Percentiles rank a stretch among this genome's conserved stretches.
phyloP scores from a whole-genome alignment of 345 rosid species.

The Citrus reticulata region DNA sequence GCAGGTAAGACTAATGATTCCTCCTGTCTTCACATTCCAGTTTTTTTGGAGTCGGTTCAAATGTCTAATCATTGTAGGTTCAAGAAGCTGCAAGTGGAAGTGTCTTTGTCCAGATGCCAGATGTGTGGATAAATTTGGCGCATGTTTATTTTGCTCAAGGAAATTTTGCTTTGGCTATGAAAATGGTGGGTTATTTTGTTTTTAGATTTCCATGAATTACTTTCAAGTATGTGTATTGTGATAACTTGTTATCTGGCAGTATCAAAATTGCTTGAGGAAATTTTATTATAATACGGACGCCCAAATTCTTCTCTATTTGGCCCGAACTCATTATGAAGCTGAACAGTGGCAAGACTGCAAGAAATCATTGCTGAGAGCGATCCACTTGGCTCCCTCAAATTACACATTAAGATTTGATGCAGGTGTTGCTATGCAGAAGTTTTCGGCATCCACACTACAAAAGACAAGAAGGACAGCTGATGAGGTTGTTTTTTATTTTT shows the following conservation, averaged over 20 bases:
- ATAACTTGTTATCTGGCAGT: constrained; percentile 48
- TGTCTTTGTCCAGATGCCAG: constrained; percentile 95
- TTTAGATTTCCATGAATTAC: not conserved
- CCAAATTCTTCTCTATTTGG: constrained; percentile 88
- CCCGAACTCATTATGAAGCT: constrained; percentile 98
- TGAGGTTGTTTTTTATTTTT: constrained; percentile 53
- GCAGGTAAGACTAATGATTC: constrained; percentile 46
- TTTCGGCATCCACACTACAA: constrained; percentile 91
- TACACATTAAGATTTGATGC: constrained; percentile 91
- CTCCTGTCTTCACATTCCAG: not conserved
- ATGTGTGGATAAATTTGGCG: constrained; percentile 97
- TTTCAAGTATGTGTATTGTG: not conserved
- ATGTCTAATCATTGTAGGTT: constrained; percentile 47
- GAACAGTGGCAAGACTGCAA: constrained; percentile 99
- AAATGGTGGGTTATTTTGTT: constrained; percentile 61
- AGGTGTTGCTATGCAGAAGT: constrained; percentile 98
- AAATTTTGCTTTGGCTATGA: constrained; percentile 87
- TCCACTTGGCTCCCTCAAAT: constrained; percentile 93
- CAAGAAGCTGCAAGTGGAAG: constrained; percentile 99
- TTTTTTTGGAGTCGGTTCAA: constrained; percentile 6
- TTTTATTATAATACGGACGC: constrained; percentile 83
- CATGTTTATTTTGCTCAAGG: constrained; percentile 98
- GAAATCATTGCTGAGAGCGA: constrained; percentile 84
- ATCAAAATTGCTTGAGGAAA: constrained; percentile 96
- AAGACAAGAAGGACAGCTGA: constrained; percentile 87